Conservation (phyloP, 176 grass and related monocot genomes). For the Urochloa ruziziensis region DNA sequence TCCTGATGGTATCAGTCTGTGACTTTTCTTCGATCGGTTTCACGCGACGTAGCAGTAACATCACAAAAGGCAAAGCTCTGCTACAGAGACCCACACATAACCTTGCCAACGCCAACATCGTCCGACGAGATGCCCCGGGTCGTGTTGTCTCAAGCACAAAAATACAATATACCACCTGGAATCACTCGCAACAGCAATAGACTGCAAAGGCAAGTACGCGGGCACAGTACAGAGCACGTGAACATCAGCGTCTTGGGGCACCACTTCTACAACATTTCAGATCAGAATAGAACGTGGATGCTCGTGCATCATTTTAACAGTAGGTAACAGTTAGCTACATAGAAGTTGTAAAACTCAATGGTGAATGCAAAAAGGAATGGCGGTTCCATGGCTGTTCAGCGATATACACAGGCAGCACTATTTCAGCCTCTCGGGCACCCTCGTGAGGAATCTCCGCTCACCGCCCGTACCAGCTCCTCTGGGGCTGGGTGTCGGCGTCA, state of each 20-base stretch:
- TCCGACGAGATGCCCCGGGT: no score
- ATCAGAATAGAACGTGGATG: background rate
- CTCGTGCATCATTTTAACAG: background rate
- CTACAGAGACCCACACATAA: no score
- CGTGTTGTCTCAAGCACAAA: no score
- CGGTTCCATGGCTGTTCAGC: background rate
- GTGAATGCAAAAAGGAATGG: background rate
- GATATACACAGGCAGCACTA: conserved; percentile 43
- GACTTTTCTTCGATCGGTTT: background rate
- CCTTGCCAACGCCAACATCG: no score
- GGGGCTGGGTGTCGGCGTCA: conserved; percentile 58
- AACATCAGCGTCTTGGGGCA: no score
- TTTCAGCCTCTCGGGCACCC: background rate
- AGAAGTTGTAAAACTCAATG: background rate
- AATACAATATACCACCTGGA: no score
- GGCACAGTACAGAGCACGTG: background rate
- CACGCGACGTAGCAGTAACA: background rate
- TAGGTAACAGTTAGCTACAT: background rate
- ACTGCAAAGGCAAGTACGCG: background rate
- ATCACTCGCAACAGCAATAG: background rate
- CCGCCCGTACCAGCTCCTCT: conserved; percentile 62
- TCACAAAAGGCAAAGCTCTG: background rate
- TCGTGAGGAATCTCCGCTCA: background rate
- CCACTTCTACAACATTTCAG: no score
- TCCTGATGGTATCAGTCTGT: background rate